Evolutionary conservation across 1,284 basidiomycete species (phyloP).

Genomic region (Cutaneotrichosporon spelunceum): DNA sequence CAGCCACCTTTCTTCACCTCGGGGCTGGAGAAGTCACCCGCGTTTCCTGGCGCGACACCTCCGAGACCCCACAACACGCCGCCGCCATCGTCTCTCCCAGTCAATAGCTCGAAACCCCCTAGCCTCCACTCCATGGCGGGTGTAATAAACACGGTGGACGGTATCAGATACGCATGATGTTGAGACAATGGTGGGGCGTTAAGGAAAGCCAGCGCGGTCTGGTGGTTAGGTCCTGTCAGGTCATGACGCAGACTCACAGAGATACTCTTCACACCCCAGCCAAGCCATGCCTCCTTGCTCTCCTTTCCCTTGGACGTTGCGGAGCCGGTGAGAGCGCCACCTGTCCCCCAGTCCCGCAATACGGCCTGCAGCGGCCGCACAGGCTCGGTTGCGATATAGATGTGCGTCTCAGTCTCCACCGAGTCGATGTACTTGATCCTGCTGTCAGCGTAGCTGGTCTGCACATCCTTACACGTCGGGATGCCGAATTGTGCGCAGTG

Average conservation of each 20-base stretch:
- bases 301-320: slow-evolving; percentile 55
- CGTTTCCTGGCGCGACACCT: slow-evolving; percentile 61
- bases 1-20: slow-evolving; percentile 91
- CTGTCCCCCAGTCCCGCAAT: slow-evolving; percentile 59
- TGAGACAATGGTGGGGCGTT: slow-evolving; percentile 81
- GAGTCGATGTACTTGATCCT: slow-evolving; percentile 87
- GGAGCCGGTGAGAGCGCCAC: slow-evolving; percentile 31
- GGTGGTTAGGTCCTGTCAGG: too few species aligned
- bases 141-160: slow-evolving; percentile 75
- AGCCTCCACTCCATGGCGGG: slow-evolving; percentile 91
- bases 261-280: slow-evolving; percentile 90
- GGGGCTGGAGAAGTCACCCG: slow-evolving; percentile 63
- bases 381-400: slow-evolving; percentile 93
- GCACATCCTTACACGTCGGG: slow-evolving; percentile 70
- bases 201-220: slow-evolving; percentile 88
- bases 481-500: slow-evolving; percentile 86
- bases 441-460: not conserved
- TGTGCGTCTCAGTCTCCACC: slow-evolving; percentile 77
- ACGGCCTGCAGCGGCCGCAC: slow-evolving; percentile 72
- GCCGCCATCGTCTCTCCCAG: slow-evolving; percentile 46
- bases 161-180: slow-evolving; percentile 74
- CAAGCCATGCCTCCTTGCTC: slow-evolving; percentile 77
- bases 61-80: slow-evolving; percentile 63
- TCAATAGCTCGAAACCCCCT: slow-evolving; percentile 89
- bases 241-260: slow-evolving; percentile 60